These are phyloP conservation scores for Colletotrichum karsti DNA, from an alignment of 2,329 filamentous ascomycete genomes.

Conservation along the genomic window DNA sequence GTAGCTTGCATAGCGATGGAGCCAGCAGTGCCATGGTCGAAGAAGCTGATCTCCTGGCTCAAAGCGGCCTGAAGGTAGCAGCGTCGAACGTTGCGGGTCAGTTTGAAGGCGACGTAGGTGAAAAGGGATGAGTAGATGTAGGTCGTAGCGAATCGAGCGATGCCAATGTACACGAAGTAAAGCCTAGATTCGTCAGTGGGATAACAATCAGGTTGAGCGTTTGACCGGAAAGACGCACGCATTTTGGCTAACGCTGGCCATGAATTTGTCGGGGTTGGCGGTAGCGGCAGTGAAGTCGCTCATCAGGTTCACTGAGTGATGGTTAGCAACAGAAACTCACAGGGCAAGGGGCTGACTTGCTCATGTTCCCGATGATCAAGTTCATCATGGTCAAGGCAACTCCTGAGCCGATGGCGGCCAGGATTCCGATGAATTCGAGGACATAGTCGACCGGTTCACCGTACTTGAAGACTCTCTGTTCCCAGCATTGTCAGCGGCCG, in stretches of 20 bases:
- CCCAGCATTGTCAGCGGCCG: too few species aligned
- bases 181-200: conserved; percentile 21
- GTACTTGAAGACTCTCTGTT: conserved; percentile 36
- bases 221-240: not conserved
- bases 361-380: conserved; percentile 38
- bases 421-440: conserved; percentile 32
- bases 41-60: conserved; percentile 58
- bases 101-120: conserved; percentile 58
- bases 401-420: conserved; percentile 36
- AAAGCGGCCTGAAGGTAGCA: conserved; percentile 59
- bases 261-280: conserved; percentile 30
- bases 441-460: conserved; percentile 32
- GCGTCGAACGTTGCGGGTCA: conserved; percentile 55
- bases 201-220: not conserved
- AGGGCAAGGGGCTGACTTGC: too few species aligned
- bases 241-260: conserved; percentile 16
- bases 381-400: conserved; percentile 38
- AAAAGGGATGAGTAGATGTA: conserved; percentile 48
- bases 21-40: conserved; percentile 49
- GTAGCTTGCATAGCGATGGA: conserved; percentile 50
- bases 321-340: too few species aligned
- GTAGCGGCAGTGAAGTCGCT: conserved; percentile 27
- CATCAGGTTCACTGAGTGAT: conserved; percentile 35
- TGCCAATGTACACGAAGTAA: conserved; percentile 38
- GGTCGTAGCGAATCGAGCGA: conserved; percentile 30